These are phyloP conservation scores for Tricholoma furcatifolium DNA, from an alignment of 768 basidiomycete genomes.

Conservation along the genomic window DNA sequence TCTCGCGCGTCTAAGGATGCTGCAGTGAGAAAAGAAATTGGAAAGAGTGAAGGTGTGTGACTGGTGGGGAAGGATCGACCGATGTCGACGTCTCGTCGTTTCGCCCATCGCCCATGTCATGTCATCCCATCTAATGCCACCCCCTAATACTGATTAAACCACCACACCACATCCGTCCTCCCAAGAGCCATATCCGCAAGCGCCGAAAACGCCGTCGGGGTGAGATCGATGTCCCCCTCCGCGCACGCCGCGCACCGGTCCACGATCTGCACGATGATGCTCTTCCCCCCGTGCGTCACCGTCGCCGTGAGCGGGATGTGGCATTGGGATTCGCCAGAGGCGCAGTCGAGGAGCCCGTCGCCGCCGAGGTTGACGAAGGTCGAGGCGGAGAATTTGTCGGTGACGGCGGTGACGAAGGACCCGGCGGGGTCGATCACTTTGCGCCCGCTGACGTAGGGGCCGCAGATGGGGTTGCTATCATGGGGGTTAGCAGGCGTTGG, in stretches of 20 bases:
- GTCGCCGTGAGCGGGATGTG: constrained; percentile 24
- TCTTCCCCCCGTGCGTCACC: constrained; percentile 28
- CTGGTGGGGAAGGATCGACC: too few species aligned
- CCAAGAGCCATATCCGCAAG: constrained; percentile 25
- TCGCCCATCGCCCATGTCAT: too few species aligned
- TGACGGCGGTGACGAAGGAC: constrained; percentile 20
- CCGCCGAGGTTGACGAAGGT: constrained; percentile 25
- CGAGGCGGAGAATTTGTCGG: too few species aligned
- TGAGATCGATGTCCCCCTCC: constrained; percentile 27
- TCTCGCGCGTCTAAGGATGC: too few species aligned
- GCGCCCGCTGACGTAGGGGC: constrained; percentile 28
- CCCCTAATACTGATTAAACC: constrained; percentile 25
- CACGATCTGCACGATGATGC: constrained; percentile 37
- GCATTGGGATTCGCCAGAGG: constrained; percentile 12
- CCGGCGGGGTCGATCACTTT: constrained; percentile 17
- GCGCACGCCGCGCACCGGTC: constrained; percentile 53
- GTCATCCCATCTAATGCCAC: too few species aligned
- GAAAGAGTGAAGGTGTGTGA: too few species aligned
- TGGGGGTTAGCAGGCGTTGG: neutral
- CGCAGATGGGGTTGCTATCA: constrained; percentile 30
- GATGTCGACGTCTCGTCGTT: too few species aligned
- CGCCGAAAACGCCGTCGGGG: constrained; percentile 25
- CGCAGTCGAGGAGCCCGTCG: constrained; percentile 27
- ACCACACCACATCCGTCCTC: constrained; percentile 37
- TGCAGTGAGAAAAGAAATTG: too few species aligned